phyloP scores from a whole-genome alignment of 1,284 basidiomycete genomes.

The Moesziomyces antarcticus region DNA sequence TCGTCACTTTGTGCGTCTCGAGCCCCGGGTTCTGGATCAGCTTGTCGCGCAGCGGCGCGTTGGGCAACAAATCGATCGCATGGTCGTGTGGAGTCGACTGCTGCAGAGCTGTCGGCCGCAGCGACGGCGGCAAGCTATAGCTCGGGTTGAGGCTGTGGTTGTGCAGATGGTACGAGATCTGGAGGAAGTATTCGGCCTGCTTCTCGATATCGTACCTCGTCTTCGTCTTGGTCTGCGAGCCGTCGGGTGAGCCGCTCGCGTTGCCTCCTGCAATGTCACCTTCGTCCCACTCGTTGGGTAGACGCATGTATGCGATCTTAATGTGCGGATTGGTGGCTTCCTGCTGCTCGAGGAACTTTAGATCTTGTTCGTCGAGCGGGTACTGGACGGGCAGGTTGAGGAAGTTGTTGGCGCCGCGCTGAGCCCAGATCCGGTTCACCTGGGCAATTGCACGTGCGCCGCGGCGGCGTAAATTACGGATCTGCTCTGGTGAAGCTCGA shows the following conservation, averaged over 20 bases:
- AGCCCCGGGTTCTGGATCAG: conserved; percentile 39
- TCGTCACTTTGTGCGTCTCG: conserved; percentile 32
- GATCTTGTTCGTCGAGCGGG: conserved; percentile 26
- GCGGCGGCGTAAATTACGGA: conserved; percentile 9
- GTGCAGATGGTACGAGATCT: conserved; percentile 42
- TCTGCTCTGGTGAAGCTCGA: conserved; percentile 4
- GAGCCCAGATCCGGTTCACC: conserved; percentile 41
- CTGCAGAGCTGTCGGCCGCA: conserved; percentile 50
- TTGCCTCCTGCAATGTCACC: conserved; percentile 18
- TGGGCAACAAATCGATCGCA: conserved; percentile 43
- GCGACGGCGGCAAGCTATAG: conserved; percentile 47
- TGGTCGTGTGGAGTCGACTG: conserved; percentile 48
- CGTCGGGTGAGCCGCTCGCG: background rate
- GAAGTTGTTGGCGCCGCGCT: conserved; percentile 26
- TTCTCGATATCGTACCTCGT: conserved; percentile 22
- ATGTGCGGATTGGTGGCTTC: conserved; percentile 25
- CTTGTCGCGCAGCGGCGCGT: conserved; percentile 44
- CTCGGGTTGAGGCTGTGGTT: conserved; percentile 38
- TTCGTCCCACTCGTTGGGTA: conserved; percentile 45
- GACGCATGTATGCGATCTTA: conserved; percentile 18
- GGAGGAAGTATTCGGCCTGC: conserved; percentile 22
- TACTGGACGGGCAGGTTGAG: conserved; percentile 18
- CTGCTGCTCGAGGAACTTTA: conserved; percentile 22
- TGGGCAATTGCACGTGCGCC: conserved; percentile 19
- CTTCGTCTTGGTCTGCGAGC: conserved; percentile 1